Evolutionary conservation across 495 filamentous ascomycete genomes (phyloP).

Genomic region (Hapsidospora chrysogenum): DNA sequence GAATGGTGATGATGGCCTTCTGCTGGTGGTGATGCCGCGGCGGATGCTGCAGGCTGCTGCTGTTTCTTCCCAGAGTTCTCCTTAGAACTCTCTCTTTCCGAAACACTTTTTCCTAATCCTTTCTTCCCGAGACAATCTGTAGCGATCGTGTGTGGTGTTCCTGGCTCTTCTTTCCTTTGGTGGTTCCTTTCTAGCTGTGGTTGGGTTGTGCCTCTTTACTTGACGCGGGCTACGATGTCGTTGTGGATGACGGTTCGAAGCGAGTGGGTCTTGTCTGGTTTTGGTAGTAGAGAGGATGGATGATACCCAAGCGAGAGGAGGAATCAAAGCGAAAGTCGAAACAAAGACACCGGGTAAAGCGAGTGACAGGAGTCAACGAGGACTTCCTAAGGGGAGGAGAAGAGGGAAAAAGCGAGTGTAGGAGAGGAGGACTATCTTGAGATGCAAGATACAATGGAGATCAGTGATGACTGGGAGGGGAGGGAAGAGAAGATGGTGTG

Average conservation of each 20-base stretch:
- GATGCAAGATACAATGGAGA: neutral
- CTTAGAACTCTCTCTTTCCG: neutral
- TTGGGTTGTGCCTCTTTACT: too few species aligned
- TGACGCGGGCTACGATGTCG: neutral
- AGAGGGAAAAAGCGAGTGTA: conserved; percentile 28
- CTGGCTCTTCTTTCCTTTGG: neutral
- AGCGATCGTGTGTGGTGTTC: neutral
- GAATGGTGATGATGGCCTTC: too few species aligned
- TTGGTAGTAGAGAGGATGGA: neutral
- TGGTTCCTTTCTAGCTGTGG: neutral
- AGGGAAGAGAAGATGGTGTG: neutral
- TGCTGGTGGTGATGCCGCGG: too few species aligned
- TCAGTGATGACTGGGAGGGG: conserved; percentile 8
- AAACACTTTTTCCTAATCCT: too few species aligned
- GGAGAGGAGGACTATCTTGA: conserved; percentile 9
- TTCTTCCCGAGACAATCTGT: neutral
- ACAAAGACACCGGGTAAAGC: conserved; percentile 31
- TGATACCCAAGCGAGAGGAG: neutral
- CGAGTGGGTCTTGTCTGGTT: neutral
- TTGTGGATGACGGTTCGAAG: neutral
- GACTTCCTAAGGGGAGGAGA: conserved; percentile 32
- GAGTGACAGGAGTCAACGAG: conserved; percentile 50
- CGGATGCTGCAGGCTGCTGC: too few species aligned
- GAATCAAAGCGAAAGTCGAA: conserved; percentile 22
- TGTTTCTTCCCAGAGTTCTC: too few species aligned